phyloP scores from a whole-genome alignment of 371 early-diverging fungal genomes.

The Parasitella parasitica region DNA sequence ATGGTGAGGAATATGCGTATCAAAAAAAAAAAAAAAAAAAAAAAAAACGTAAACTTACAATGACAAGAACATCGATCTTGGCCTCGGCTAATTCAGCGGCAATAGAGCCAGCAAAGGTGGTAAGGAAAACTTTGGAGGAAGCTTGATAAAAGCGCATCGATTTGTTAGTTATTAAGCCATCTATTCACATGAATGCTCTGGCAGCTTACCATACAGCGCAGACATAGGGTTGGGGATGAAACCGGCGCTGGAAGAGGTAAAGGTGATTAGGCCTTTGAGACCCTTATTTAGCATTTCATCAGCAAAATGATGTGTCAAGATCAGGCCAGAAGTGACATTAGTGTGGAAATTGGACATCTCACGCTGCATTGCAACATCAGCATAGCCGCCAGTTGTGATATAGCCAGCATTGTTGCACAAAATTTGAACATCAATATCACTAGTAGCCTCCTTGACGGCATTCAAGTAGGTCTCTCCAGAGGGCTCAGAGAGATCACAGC shows the following conservation, averaged over 20 bases:
- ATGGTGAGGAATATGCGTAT: too few species aligned
- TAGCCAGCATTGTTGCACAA: constrained; percentile 70
- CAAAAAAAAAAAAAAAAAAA: too few species aligned
- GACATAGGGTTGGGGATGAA: constrained; percentile 62
- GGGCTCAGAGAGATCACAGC: constrained; percentile 50
- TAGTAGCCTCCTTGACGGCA: constrained; percentile 42
- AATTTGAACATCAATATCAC: constrained; percentile 53
- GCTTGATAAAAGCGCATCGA: constrained; percentile 12
- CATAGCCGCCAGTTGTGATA: constrained; percentile 58
- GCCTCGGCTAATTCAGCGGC: constrained; percentile 57
- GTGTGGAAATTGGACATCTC: constrained; percentile 56
- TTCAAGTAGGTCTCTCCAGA: constrained; percentile 43
- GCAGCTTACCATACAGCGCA: constrained; percentile 51
- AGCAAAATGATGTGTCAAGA: constrained; percentile 57
- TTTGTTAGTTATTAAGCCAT: not conserved
- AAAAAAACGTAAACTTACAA: constrained; percentile 43
- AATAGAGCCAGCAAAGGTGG: constrained; percentile 57
- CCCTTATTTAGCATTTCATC: constrained; percentile 45
- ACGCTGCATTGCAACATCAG: constrained; percentile 39
- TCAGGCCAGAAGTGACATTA: constrained; percentile 53
- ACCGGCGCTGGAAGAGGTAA: constrained; percentile 61
- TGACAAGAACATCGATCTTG: constrained; percentile 60
- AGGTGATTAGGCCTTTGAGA: constrained; percentile 49
- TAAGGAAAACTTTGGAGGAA: constrained; percentile 60
- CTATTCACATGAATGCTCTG: not conserved